Percentiles rank a stretch among this genome's conserved stretches.
Conservation (phyloP, 2,329 filamentous ascomycete genomes). For the Neobulgaria alba region DNA sequence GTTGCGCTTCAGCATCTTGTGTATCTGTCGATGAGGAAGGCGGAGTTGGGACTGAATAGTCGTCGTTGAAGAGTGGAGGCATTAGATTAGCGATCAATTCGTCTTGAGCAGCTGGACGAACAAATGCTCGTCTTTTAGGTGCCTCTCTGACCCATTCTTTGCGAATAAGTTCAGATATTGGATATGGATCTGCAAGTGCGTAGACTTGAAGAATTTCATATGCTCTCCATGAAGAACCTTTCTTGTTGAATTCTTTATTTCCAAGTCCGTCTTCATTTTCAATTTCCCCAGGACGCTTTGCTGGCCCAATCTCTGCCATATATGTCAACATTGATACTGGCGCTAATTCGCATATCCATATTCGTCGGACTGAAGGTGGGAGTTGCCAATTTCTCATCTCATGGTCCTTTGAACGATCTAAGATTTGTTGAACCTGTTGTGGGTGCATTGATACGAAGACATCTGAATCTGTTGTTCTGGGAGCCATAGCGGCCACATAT, state of each 20-base stretch:
- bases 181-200: constrained; percentile 51
- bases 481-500: constrained; percentile 39
- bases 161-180: constrained; percentile 41
- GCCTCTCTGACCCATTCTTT: constrained; percentile 45
- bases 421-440: constrained; percentile 39
- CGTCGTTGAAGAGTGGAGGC: constrained; percentile 38
- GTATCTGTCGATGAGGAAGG: constrained; percentile 22
- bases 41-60: constrained; percentile 3
- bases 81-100: constrained; percentile 50
- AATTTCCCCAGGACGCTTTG: constrained; percentile 41
- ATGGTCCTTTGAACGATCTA: constrained; percentile 42
- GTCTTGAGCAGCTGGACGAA: constrained; percentile 49
- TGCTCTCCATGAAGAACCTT: constrained; percentile 26
- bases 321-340: constrained; percentile 44
- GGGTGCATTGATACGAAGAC: constrained; percentile 43
- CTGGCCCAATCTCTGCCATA: constrained; percentile 46
- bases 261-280: constrained; percentile 37
- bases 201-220: constrained; percentile 51
- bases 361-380: constrained; percentile 44
- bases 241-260: constrained; percentile 37
- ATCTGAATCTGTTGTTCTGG: constrained; percentile 43
- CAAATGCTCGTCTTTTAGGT: constrained; percentile 43
- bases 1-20: constrained; percentile 24
- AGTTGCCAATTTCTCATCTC: constrained; percentile 49
- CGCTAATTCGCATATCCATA: constrained; percentile 51